These are phyloP conservation scores for Erodium texanum DNA, from an alignment of 441 rosid species.

Conservation along the genomic window DNA sequence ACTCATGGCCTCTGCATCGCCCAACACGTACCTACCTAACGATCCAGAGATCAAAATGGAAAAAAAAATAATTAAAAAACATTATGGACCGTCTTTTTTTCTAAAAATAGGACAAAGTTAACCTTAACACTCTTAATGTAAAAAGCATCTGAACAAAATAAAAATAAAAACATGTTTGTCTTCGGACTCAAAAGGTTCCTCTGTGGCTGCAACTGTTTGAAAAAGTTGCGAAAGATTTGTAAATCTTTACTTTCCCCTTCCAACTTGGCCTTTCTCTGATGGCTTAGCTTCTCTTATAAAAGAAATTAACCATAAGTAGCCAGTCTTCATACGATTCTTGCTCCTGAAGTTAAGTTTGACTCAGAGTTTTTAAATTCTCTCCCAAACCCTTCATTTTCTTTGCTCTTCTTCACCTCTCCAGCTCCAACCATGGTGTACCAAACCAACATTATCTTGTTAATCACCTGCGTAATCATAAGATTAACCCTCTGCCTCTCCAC, in stretches of 20 bases:
- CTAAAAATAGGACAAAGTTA: slow-evolving; percentile 36
- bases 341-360: slow-evolving; percentile 52
- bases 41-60: slow-evolving; percentile 14
- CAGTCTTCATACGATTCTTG: slow-evolving; percentile 65
- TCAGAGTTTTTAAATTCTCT: slow-evolving; percentile 42
- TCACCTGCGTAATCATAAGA: slow-evolving; percentile 46
- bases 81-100: slow-evolving; percentile 15
- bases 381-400: slow-evolving; percentile 32
- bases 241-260: slow-evolving; percentile 54
- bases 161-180: slow-evolving; percentile 37
- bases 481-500: slow-evolving; percentile 50
- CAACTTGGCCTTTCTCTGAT: slow-evolving; percentile 51
- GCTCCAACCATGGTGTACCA: no score
- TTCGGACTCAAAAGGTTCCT: slow-evolving; percentile 39
- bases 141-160: no score
- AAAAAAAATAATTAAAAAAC: no score
- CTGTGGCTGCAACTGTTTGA: slow-evolving; percentile 39
- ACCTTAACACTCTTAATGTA: slow-evolving; percentile 34
- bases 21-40: slow-evolving; percentile 32
- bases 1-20: neutral
- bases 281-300: slow-evolving; percentile 52
- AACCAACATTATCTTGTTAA: slow-evolving; percentile 46
- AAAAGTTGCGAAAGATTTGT: slow-evolving; percentile 66
- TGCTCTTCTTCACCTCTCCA: slow-evolving; percentile 21
- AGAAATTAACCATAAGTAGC: slow-evolving; percentile 32